Percentiles rank a stretch among this genome's conserved stretches.
These are phyloP conservation scores for Dictyostelium citrinum DNA, from an alignment of 78 protist species.

Conservation along the genomic window DNA sequence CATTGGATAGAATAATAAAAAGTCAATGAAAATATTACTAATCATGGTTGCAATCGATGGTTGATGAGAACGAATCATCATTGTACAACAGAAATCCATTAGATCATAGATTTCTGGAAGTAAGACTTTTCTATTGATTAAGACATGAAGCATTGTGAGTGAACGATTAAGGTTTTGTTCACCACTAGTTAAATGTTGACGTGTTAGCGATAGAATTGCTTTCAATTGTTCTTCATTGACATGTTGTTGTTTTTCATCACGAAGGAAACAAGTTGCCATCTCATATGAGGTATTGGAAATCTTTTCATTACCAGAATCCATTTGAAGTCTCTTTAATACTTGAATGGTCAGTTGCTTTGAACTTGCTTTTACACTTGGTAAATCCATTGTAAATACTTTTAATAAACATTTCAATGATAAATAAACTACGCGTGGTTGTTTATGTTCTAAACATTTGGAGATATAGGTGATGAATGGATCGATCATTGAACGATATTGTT, in stretches of 20 bases:
- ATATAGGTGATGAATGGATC: conserved; percentile 48
- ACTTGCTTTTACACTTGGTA: background rate
- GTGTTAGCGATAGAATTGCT: conserved; percentile 5
- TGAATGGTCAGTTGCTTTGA: background rate
- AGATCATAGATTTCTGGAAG: conserved; percentile 41
- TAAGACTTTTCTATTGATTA: background rate
- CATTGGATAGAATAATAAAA: conserved; percentile 60
- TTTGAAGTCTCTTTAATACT: conserved; percentile 18
- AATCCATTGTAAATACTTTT: background rate
- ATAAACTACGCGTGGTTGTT: conserved; percentile 24
- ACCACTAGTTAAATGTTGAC: conserved; percentile 2
- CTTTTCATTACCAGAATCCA: conserved; percentile 27
- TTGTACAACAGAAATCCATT: conserved; percentile 16
- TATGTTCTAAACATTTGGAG: conserved; percentile 15
- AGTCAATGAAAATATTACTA: conserved; percentile 35
- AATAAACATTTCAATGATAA: conserved; percentile 46
- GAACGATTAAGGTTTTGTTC: background rate
- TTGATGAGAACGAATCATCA: conserved; percentile 33
- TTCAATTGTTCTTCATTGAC: conserved; percentile 19
- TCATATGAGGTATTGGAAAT: conserved; percentile 12
- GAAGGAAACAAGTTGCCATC: background rate
- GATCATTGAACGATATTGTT: conserved; percentile 9
- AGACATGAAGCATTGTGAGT: background rate
- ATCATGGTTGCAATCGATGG: background rate
- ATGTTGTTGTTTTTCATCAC: background rate